Evolutionary conservation across 805 yeast genomes (phyloP).

Genomic region (Debaryomyces castellii): DNA sequence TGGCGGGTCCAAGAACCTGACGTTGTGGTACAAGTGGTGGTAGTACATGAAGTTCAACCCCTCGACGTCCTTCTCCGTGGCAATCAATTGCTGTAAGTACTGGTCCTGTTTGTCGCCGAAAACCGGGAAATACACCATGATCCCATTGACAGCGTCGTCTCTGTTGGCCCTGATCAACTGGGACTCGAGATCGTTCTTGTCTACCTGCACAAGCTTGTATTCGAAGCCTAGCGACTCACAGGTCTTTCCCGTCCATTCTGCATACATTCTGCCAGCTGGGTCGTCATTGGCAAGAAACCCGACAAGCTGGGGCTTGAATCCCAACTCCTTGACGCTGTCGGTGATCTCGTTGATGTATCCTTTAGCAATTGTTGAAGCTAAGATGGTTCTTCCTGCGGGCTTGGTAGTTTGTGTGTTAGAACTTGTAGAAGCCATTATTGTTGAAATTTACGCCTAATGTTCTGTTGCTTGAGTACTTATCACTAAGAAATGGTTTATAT

Average conservation of each 20-base stretch:
- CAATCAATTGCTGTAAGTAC: conserved; percentile 88
- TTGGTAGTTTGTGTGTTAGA: conserved; percentile 9
- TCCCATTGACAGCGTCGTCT: conserved; percentile 78
- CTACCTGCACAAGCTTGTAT: conserved; percentile 72
- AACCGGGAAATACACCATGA: conserved; percentile 96
- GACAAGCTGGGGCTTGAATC: conserved; percentile 70
- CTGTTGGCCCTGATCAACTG: conserved; percentile 78
- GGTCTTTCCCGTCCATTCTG: conserved; percentile 93
- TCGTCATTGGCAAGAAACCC: conserved; percentile 91
- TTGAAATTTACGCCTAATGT: conserved; percentile 1
- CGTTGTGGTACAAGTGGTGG: conserved; percentile 92
- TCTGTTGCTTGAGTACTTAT: not conserved
- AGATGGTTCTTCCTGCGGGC: conserved; percentile 73
- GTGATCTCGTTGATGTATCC: conserved; percentile 72
- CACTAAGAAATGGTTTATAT: not conserved
- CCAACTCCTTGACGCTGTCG: conserved; percentile 51
- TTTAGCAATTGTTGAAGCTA: conserved; percentile 88
- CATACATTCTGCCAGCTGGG: conserved; percentile 94
- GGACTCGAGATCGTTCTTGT: conserved; percentile 83
- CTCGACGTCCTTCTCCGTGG: conserved; percentile 93
- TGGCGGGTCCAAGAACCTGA: conserved; percentile 77
- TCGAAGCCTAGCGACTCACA: conserved; percentile 81
- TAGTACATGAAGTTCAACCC: conserved; percentile 89
- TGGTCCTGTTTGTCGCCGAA: conserved; percentile 95
- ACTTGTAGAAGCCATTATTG: conserved; percentile 6